phyloP scores from a whole-genome alignment of 2,329 filamentous ascomycete genomes.

The Cladosporium colombiae region DNA sequence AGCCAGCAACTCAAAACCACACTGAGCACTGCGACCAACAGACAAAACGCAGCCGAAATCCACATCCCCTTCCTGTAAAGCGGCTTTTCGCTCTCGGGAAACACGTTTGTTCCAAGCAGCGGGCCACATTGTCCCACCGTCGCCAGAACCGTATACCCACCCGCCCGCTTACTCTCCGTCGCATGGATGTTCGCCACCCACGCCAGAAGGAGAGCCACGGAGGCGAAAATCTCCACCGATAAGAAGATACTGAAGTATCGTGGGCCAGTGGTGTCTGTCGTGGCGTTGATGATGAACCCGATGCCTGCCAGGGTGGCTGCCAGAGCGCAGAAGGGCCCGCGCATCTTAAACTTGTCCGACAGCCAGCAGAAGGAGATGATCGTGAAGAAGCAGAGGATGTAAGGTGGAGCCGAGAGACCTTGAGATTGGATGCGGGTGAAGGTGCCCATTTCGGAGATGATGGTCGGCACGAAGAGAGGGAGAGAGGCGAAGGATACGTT shows the following conservation, averaged over 20 bases:
- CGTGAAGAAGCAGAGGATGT: slow-evolving; percentile 44
- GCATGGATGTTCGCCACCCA: slow-evolving; percentile 43
- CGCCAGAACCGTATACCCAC: slow-evolving; percentile 41
- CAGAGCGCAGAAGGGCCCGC: slow-evolving; percentile 43
- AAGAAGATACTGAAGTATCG: slow-evolving; percentile 44
- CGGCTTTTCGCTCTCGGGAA: slow-evolving; percentile 53
- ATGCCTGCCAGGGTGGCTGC: slow-evolving; percentile 40
- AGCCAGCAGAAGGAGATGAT: slow-evolving; percentile 41
- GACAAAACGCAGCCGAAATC: slow-evolving; percentile 63
- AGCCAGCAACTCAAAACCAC: slow-evolving; percentile 56
- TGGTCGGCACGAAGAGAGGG: slow-evolving; percentile 47
- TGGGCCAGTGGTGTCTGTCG: slow-evolving; percentile 35
- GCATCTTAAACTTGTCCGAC: slow-evolving; percentile 41
- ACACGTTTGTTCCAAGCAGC: slow-evolving; percentile 35
- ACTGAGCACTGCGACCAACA: slow-evolving; percentile 60
- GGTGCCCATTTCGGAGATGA: slow-evolving; percentile 58
- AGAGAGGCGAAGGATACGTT: slow-evolving; percentile 64
- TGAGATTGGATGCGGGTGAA: slow-evolving; percentile 68
- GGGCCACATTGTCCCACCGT: slow-evolving; percentile 39
- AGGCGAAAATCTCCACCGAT: slow-evolving; percentile 43
- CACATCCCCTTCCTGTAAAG: slow-evolving; percentile 57
- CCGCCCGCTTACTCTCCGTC: slow-evolving; percentile 41
- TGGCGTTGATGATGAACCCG: slow-evolving; percentile 46
- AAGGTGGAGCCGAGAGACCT: slow-evolving; percentile 66
- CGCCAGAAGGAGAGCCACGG: slow-evolving; percentile 38